Base-by-base conservation (phyloP, 2,329 filamentous ascomycete genomes). In the Blastomyces gilchristii region DNA sequence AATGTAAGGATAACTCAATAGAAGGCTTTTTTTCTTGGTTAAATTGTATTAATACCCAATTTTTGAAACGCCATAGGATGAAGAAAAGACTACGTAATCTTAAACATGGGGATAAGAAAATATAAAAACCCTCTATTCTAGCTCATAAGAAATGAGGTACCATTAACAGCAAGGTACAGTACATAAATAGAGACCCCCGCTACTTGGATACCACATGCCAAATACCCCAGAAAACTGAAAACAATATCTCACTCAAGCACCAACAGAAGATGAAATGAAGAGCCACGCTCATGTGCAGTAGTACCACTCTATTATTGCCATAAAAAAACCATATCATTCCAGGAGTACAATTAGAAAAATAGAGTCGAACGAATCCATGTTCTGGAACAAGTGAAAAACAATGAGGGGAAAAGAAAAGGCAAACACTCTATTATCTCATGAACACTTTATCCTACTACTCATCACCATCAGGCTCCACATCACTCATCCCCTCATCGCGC, bases 381-480 rank as follows among this genome's bases (percentile, higher is more conserved):
- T 50, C 9, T 3, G 14, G 14, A 37, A 4, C 16, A 28, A 16
- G 52, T 8, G 47, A 11, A 37, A 37, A 54, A n/a, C 47, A 22
- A 49, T 22, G 9, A 37, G 28, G 52, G 7, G 14, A n/a, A 37
- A 37, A 22, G 3, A 37, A 54, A 31, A 34, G 8, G 34, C 3
- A 54, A 1, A 28, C 52, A n/a, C 18, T 22, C 18, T 50, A 22
- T 50, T n/a, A 34, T 37, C 31, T 2, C 31, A 31, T 54, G 16
- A 37, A 18, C 11, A 37, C 0, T 14, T 28, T 28, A n/a, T 34
- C 28, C 31, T 31, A 31, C 16, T n/a, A 54, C 7, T 54, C 31
- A n/a, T 50, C 52, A 6, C 31, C 28, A 54, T 77, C 76, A 37
- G 75, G 75, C 66, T 78, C 76, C 31, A 73, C 65, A 61, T 76